Evolutionary conservation across 768 basidiomycete species (phyloP), one percentile per base, ranked within the genome.

Genomic region (Kwoniella sp.): DNA sequence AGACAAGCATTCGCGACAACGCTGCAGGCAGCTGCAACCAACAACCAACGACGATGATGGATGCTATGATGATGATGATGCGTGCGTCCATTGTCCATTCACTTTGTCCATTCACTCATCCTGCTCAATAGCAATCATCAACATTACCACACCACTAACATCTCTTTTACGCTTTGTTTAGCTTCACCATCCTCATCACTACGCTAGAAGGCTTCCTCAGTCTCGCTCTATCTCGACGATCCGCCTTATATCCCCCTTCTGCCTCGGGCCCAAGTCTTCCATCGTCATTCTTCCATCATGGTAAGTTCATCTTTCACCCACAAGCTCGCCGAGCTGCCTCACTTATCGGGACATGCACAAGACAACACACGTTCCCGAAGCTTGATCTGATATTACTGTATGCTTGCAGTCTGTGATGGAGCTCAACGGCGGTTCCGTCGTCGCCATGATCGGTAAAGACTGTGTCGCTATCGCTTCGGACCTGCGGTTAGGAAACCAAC

Each of bases 391-490:
- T n/a, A n/a, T n/a, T n/a, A n/a, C n/a, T n/a, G n/a, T n/a, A n/a
- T n/a, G n/a, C n/a, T 17, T 54, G 1, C 33, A 64, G 62, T 64
- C 62, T 29, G 50, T 64, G 2, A 90, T 95, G 90, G 85, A 91
- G 81, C 84, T 88, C 67, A 97, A 96, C 85, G 94, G 94, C 83
- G 96, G 96, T 82, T 96, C 94, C 82, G 91, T 95, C 74, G 85
- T 99, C 81, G 96, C 96, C 83, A 99, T 99, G 96, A 89, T 90
- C 64, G 96, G 96, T 68, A 97, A 98, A 82, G 90, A 92, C 72
- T 99, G 96, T 80, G 96, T 99, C 54, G 96, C 96, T 57, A 98
- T 98, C 82, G 96, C 95, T 26, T 92, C 90, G 58, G 96, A 99
- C 82, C 77, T 95, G 70, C 87, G 95, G 67, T 83, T 98, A 58